These are phyloP conservation scores for Candida ipomoeae DNA, from an alignment of 805 yeast species.

Conservation along the genomic window DNA sequence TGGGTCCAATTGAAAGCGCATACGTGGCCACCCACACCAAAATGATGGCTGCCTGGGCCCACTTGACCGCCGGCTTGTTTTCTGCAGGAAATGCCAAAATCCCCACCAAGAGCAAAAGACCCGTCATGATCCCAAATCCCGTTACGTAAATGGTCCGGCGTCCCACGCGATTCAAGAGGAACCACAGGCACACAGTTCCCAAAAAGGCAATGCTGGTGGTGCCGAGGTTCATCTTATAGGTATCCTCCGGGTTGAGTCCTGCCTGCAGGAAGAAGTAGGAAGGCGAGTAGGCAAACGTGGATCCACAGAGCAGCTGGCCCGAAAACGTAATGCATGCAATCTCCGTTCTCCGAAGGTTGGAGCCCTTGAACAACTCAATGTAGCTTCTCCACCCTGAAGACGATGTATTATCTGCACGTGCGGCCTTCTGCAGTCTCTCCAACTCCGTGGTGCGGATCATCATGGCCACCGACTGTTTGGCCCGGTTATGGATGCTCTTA, in stretches of 20 bases:
- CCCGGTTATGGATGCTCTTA: slow-evolving; percentile 17
- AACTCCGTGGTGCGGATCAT: slow-evolving; percentile 31
- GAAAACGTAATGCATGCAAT: slow-evolving; percentile 9
- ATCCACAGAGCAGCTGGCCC: slow-evolving; percentile 10
- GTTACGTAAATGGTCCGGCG: slow-evolving; percentile 8
- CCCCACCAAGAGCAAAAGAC: slow-evolving; percentile 8
- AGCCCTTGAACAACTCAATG: slow-evolving; percentile 7
- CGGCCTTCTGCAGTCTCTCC: slow-evolving; percentile 25
- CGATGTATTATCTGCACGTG: slow-evolving; percentile 18
- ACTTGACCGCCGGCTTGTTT: slow-evolving; percentile 15
- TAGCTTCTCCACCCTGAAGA: slow-evolving; percentile 25
- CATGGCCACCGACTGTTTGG: slow-evolving; percentile 17
- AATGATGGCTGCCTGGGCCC: slow-evolving; percentile 24
- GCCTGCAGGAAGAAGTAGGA: slow-evolving; percentile 11
- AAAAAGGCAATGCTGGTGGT: slow-evolving; percentile 9
- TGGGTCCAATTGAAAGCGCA: slow-evolving; percentile 8
- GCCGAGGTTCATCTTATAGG: slow-evolving; percentile 11
- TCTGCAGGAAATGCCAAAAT: slow-evolving; percentile 15
- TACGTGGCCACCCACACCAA: slow-evolving; percentile 11
- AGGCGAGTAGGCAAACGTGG: slow-evolving; percentile 11
- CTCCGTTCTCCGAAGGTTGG: slow-evolving; percentile 9
- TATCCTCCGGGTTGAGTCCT: slow-evolving; percentile 7
- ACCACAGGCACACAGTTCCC: slow-evolving; percentile 10
- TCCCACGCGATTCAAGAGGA: slow-evolving; percentile 6
- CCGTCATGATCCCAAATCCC: slow-evolving; percentile 3